These are phyloP conservation scores for Artomyces pyxidatus DNA, from an alignment of 768 basidiomycete species.

Conservation along the genomic window DNA sequence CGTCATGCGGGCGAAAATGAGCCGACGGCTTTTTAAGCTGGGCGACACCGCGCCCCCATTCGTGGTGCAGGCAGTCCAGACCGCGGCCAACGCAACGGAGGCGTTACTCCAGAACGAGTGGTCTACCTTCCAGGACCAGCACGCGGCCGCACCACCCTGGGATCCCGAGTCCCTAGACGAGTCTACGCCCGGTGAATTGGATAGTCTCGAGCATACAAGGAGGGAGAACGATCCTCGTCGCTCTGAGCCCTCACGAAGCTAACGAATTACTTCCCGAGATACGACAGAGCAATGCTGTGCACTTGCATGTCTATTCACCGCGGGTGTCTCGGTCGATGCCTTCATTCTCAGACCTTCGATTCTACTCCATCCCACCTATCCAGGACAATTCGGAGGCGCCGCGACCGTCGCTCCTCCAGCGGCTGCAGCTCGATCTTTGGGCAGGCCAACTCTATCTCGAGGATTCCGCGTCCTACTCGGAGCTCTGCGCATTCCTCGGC, in stretches of 20 bases:
- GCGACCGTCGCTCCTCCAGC: constrained; percentile 1
- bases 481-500: constrained; percentile 6
- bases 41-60: constrained; percentile 1
- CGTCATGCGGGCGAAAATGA: constrained; percentile 22
- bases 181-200: constrained; percentile 9
- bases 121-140: neutral
- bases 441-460: constrained; percentile 13
- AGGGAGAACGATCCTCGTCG: neutral
- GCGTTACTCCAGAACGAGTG: constrained; percentile 1
- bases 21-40: constrained; percentile 16
- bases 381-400: neutral
- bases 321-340: constrained; percentile 1
- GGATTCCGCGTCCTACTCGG: constrained; percentile 5
- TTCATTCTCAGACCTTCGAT: constrained; percentile 7
- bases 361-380: neutral
- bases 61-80: neutral
- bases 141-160: neutral
- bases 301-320: constrained; percentile 6
- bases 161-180: neutral
- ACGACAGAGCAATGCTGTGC: constrained; percentile 1
- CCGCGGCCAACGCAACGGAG: neutral
- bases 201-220: constrained; percentile 1
- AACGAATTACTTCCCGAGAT: constrained; percentile 5
- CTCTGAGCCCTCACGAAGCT: constrained; percentile 3
- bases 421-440: constrained; percentile 2